Evolutionary conservation across 2,329 filamentous ascomycete genomes (phyloP).

Genomic region (Fusarium humuli): DNA sequence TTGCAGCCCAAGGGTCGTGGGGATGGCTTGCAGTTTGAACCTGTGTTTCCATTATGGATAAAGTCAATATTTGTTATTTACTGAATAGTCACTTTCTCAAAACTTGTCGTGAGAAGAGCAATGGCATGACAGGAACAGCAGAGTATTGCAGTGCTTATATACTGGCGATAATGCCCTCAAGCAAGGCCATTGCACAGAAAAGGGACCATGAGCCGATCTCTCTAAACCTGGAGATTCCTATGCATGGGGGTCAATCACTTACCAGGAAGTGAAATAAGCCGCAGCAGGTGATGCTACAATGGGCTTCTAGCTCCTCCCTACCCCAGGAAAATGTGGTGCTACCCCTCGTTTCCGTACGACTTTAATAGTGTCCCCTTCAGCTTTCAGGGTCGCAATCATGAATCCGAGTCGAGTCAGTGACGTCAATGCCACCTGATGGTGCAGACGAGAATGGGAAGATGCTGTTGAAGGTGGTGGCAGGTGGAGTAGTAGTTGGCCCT

Average conservation of each 20-base stretch:
- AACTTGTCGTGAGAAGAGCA: not conserved
- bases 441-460: slow-evolving; percentile 26
- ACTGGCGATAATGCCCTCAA: slow-evolving; percentile 6
- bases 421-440: slow-evolving; percentile 48
- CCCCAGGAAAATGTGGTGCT: slow-evolving; percentile 23
- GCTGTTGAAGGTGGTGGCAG: slow-evolving; percentile 11
- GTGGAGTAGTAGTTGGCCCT: slow-evolving; percentile 21
- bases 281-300: slow-evolving; percentile 37
- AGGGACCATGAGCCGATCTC: slow-evolving; percentile 9
- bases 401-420: slow-evolving; percentile 33
- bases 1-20: slow-evolving; percentile 41
- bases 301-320: slow-evolving; percentile 23
- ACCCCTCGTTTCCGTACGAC: slow-evolving; percentile 28
- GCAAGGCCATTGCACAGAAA: slow-evolving; percentile 3
- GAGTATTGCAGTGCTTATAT: slow-evolving; percentile 13
- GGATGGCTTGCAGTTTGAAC: slow-evolving; percentile 28
- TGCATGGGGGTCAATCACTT: slow-evolving; percentile 31
- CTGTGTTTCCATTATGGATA: slow-evolving; percentile 44
- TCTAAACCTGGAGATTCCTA: slow-evolving; percentile 19
- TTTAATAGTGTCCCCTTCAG: slow-evolving; percentile 20
- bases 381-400: slow-evolving; percentile 19
- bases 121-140: not conserved
- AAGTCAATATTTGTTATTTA: slow-evolving; percentile 31
- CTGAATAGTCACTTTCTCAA: not conserved
- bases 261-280: slow-evolving; percentile 33